A percentile compares a stretch with the other conserved stretches of the same genome.
Evolutionary conservation across 2,329 filamentous ascomycete species (phyloP).

Genomic region (Aspergillus ibericus): DNA sequence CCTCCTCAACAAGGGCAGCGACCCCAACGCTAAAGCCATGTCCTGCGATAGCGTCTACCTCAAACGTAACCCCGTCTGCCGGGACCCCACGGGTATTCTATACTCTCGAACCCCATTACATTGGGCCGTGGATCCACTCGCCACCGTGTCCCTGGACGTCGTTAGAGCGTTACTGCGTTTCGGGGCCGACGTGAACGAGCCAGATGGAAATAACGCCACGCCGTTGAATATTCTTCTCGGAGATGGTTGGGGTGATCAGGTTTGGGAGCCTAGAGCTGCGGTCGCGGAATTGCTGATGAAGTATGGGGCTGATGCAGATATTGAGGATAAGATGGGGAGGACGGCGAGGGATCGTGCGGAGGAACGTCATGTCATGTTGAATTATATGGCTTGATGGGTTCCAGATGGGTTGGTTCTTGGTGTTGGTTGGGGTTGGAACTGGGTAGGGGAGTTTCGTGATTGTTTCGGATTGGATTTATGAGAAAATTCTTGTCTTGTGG

Average conservation of each 20-base stretch:
- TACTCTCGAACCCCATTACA: background rate
- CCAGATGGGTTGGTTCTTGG: too few species aligned
- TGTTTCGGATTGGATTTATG: too few species aligned
- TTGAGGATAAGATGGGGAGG: background rate
- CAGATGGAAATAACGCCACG: background rate
- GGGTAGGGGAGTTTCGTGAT: too few species aligned
- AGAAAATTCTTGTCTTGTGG: too few species aligned
- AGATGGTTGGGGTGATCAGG: background rate
- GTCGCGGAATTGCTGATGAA: background rate
- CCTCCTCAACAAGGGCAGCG: background rate
- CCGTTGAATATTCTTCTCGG: background rate
- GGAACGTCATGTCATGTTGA: background rate
- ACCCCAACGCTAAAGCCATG: background rate
- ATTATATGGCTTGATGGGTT: background rate
- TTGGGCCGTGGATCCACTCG: background rate
- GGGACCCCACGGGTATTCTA: too few species aligned
- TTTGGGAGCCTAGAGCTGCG: background rate
- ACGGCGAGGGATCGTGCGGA: background rate
- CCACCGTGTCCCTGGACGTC: background rate
- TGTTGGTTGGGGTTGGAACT: too few species aligned
- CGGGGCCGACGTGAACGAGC: background rate
- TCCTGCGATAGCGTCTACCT: background rate
- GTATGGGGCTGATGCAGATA: background rate
- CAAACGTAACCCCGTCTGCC: background rate
- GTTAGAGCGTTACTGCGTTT: background rate